Evolutionary conservation across 2,329 filamentous ascomycete genomes (phyloP).

Genomic region (Paraphaeosphaeria sporulosa): DNA sequence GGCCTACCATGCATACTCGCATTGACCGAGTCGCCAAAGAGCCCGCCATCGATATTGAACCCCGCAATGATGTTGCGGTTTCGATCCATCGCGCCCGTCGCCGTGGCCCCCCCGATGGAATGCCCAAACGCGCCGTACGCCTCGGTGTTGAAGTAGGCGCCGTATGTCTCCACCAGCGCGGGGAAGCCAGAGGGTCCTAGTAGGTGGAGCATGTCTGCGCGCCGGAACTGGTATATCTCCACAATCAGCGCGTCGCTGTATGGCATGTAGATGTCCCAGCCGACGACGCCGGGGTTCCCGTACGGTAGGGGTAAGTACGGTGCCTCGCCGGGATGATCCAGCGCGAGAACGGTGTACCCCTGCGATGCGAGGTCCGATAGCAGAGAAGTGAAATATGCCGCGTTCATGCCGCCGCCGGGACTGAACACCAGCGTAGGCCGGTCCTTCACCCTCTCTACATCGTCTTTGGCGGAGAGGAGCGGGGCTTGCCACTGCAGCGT

Average conservation of each 20-base stretch:
- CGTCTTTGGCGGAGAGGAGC: conserved; percentile 9
- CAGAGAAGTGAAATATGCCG: conserved; percentile 17
- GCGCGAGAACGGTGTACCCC: conserved; percentile 26
- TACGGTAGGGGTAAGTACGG: conserved; percentile 26
- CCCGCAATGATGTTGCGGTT: background rate
- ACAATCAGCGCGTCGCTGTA: conserved; percentile 19
- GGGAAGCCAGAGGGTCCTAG: conserved; percentile 11
- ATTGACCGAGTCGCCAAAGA: conserved; percentile 9
- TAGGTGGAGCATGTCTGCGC: conserved; percentile 23
- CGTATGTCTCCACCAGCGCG: conserved; percentile 13
- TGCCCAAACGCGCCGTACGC: conserved; percentile 16
- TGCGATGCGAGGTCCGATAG: conserved; percentile 25
- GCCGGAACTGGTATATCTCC: conserved; percentile 24
- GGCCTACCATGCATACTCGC: background rate
- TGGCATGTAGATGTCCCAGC: conserved; percentile 20
- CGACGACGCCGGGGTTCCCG: conserved; percentile 16
- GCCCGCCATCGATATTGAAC: conserved; percentile 10
- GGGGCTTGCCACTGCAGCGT: conserved; percentile 24
- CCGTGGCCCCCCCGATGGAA: conserved; percentile 12
- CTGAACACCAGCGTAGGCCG: conserved; percentile 29
- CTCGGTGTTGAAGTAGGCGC: conserved; percentile 20
- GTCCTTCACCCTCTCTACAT: background rate
- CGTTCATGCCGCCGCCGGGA: conserved; percentile 27
- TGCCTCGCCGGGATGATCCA: conserved; percentile 30
- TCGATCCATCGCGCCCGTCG: conserved; percentile 7